Percentiles rank a stretch among this genome's conserved stretches.
Evolutionary conservation across 306 rosid species (phyloP).

Genomic region (Prunus armeniaca): DNA sequence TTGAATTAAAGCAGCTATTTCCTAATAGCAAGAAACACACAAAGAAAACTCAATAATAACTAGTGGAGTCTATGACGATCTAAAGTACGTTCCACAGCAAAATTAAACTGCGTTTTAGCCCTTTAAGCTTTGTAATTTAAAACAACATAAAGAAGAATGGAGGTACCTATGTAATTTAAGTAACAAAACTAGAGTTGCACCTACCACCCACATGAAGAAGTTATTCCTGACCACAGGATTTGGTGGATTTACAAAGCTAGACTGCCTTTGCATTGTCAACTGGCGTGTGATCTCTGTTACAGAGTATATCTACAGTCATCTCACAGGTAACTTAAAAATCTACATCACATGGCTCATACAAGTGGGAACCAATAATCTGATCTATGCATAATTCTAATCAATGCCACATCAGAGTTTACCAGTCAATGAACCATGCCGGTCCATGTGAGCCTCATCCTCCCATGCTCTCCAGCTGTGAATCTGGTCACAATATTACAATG

Average conservation of each 20-base stretch:
- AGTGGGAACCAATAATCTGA: not conserved
- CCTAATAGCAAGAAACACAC: not conserved
- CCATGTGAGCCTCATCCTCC: slow-evolving; percentile 92
- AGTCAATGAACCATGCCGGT: slow-evolving; percentile 46
- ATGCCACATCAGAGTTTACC: slow-evolving; percentile 46
- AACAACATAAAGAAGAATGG: not conserved
- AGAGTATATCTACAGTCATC: slow-evolving; percentile 6
- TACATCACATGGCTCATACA: not conserved
- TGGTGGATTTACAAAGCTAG: slow-evolving; percentile 76
- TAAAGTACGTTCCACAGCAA: not conserved
- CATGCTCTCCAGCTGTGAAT: slow-evolving; percentile 94
- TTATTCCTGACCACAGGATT: slow-evolving; percentile 54
- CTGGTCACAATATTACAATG: slow-evolving; percentile 49
- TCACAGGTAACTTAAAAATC: not conserved
- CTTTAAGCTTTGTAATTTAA: slow-evolving; percentile 1
- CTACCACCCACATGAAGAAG: slow-evolving; percentile 76
- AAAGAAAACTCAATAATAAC: not conserved
- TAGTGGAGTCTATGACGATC: not conserved
- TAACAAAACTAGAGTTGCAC: slow-evolving; percentile 24
- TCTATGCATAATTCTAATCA: not conserved
- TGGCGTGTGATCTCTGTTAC: slow-evolving; percentile 64
- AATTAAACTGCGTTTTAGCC: not conserved
- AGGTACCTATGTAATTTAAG: not conserved
- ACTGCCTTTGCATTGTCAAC: slow-evolving; percentile 75
- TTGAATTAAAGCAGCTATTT: not conserved